phyloP scores from a whole-genome alignment of 2,329 filamentous ascomycete genomes.

The Pseudocercospora fijiensis region DNA sequence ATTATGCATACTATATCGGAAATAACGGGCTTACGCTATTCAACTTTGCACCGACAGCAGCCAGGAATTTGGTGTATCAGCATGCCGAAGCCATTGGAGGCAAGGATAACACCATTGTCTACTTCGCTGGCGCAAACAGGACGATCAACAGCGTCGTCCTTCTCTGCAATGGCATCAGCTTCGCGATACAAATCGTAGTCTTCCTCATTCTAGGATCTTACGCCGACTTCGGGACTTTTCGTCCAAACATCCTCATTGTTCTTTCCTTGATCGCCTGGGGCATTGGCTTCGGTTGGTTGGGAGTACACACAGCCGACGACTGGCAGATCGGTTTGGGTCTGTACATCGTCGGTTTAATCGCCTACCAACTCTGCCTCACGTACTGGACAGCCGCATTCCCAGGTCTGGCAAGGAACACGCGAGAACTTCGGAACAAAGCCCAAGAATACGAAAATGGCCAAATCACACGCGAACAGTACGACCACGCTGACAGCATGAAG shows the following conservation, averaged over 20 bases:
- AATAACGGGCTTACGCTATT: constrained; percentile 64
- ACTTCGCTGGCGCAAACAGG: constrained; percentile 57
- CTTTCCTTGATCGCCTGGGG: constrained; percentile 62
- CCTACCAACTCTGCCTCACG: constrained; percentile 65
- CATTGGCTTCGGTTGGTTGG: constrained; percentile 66
- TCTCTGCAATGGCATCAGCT: constrained; percentile 65
- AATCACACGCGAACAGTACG: constrained; percentile 61
- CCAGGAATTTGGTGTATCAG: constrained; percentile 63
- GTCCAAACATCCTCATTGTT: constrained; percentile 62
- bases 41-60: constrained; percentile 65
- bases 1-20: constrained; percentile 61
- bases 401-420: constrained; percentile 56
- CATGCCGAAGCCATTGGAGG: constrained; percentile 51
- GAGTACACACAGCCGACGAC: constrained; percentile 59
- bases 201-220: constrained; percentile 56
- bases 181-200: constrained; percentile 63
- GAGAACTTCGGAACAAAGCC: constrained; percentile 52
- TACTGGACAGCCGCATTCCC: constrained; percentile 69
- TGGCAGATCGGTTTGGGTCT: constrained; percentile 62
- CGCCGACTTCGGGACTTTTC: constrained; percentile 65
- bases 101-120: constrained; percentile 50
- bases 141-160: constrained; percentile 67
- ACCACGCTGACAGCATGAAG: constrained; percentile 61
- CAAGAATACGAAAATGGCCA: constrained; percentile 51
- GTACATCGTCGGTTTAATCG: constrained; percentile 66